phyloP scores from a whole-genome alignment of 2,329 filamentous ascomycete genomes.

The Aotearoamyces nothofagi region DNA sequence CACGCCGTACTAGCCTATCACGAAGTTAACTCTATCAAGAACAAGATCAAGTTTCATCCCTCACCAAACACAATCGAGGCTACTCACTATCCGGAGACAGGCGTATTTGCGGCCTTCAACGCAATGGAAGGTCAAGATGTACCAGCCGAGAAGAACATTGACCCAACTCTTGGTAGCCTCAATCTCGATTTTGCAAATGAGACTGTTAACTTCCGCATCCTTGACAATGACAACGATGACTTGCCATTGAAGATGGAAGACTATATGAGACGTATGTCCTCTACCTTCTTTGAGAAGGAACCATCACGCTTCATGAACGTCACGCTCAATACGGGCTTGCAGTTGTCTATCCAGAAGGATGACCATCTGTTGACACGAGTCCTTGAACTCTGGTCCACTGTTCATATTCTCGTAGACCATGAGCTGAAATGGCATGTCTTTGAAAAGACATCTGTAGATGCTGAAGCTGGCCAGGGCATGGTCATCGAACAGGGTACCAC shows the following conservation, averaged over 20 bases:
- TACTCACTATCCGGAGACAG: constrained; percentile 39
- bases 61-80: constrained; percentile 31
- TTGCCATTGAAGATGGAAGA: constrained; percentile 40
- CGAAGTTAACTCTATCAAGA: constrained; percentile 38
- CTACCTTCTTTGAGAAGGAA: constrained; percentile 41
- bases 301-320: constrained; percentile 43
- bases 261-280: constrained; percentile 43
- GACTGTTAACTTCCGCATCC: constrained; percentile 29
- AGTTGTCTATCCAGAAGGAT: constrained; percentile 29
- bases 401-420: constrained; percentile 45
- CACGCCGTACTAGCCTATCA: constrained; percentile 47
- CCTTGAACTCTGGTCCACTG: constrained; percentile 48
- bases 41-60: constrained; percentile 30
- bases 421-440: constrained; percentile 41
- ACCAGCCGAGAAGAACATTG: constrained; percentile 19
- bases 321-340: constrained; percentile 34
- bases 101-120: constrained; percentile 17
- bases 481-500: constrained; percentile 9
- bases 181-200: constrained; percentile 18
- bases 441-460: constrained; percentile 7
- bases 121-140: constrained; percentile 13
- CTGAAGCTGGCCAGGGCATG: constrained; percentile 9
- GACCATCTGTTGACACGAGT: constrained; percentile 41
- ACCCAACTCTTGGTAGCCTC: constrained; percentile 15
- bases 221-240: constrained; percentile 46